Base-by-base conservation (phyloP, 495 filamentous ascomycete genomes). In the Aspergillus cristatus region DNA sequence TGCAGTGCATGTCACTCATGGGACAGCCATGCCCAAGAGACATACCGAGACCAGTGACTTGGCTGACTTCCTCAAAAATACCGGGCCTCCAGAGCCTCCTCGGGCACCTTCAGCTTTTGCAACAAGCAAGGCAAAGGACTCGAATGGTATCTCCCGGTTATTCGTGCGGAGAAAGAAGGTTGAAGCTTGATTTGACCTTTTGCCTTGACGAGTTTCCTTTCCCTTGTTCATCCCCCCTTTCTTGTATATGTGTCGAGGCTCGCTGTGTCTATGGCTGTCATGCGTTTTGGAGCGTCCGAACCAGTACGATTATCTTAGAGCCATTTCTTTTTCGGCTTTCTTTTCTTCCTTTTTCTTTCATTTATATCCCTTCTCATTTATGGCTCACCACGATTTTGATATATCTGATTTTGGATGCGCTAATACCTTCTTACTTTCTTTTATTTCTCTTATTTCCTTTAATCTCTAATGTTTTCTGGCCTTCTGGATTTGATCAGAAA, bases 51-150 rank as follows among this genome's bases (percentile, higher is more conserved):
- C 83, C 2, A 75, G 74, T 28, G 85, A 88, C 20, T 58, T 94
- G 37, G 85, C 86, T 2, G 81, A 84, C 45, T 93, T 94, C 56
- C 61, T 95, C 11, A 76, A 72, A 28, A 81, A 79, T 42, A 83
- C 81, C 15, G 84, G 72, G 14, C 85, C 86, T n/a, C 83, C 84
- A 1, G 59, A 58, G 34, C 55, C 67, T 4, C 41, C 46, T 24
- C 54, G 37, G 13, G 22, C 45, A 3, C 20, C 46, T 13, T 40
- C 43, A 8, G 34, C 45, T 28, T 24, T 38, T 22, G 29, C 35
- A 29, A 39, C 31, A 7, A 35, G 36, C 11, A 62, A 58, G 46
- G 24, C 20, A 10, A 55, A 57, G 34, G 55, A 61, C 8, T 34
- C 44, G 18, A 48, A 46, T 22, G 39, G 51, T 11, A 44, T 70